These are phyloP conservation scores for Stachybotrys chlorohalonatus DNA, from an alignment of 2,329 filamentous ascomycete genomes.

Conservation along the genomic window DNA sequence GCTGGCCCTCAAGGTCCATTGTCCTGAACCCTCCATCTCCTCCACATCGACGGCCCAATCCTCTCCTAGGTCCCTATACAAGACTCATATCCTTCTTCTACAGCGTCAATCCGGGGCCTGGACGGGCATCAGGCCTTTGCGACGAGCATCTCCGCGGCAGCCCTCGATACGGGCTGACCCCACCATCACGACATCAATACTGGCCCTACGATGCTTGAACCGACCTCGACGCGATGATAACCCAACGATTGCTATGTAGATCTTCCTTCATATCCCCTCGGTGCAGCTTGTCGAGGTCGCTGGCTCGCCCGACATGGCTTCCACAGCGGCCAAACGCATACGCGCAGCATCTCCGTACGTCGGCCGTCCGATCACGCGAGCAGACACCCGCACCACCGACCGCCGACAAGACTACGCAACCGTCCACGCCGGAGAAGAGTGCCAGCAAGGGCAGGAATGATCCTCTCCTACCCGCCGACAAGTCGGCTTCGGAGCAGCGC, in stretches of 20 bases:
- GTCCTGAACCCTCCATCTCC: too few relatives aligned
- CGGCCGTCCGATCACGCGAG: constrained; percentile 18
- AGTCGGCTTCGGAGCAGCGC: constrained; percentile 74
- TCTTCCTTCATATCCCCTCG: constrained; percentile 21
- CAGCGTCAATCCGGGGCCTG: too few relatives aligned
- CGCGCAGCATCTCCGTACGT: constrained; percentile 21
- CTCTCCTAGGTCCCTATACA: too few relatives aligned
- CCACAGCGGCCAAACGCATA: constrained; percentile 15
- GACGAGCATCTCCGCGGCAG: not conserved
- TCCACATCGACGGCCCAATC: too few relatives aligned
- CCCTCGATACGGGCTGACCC: not conserved
- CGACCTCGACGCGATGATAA: constrained; percentile 20
- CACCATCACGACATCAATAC: not conserved
- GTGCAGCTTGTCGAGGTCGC: constrained; percentile 14
- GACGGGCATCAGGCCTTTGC: too few relatives aligned
- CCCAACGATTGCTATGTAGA: constrained; percentile 24
- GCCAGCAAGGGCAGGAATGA: constrained; percentile 14
- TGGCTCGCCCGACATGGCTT: constrained; percentile 18
- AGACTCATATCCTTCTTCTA: too few relatives aligned
- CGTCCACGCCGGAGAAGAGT: constrained; percentile 10
- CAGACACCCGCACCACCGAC: constrained; percentile 9
- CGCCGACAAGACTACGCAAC: constrained; percentile 10
- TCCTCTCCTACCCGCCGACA: constrained; percentile 23
- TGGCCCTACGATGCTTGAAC: constrained; percentile 12
- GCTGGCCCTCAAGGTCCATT: not conserved